A percentile compares a stretch with the other conserved stretches of the same genome.
Conservation (phyloP, 805 yeast genomes). For the Ogataea wickerhamii region DNA sequence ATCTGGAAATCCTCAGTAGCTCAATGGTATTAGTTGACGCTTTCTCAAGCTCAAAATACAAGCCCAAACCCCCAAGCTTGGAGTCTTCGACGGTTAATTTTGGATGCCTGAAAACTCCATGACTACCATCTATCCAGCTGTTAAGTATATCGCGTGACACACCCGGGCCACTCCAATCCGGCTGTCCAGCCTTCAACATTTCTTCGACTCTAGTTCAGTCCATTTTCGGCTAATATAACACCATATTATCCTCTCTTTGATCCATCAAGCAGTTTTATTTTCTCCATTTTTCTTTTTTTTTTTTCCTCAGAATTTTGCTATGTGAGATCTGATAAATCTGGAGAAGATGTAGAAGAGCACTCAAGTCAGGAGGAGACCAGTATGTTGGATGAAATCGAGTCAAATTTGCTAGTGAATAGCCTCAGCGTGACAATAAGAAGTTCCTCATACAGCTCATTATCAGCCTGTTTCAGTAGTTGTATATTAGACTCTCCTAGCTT, state of each 20-base stretch:
- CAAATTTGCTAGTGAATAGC: slow-evolving; percentile 67
- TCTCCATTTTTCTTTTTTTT: too few species aligned
- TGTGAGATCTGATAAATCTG: too few species aligned
- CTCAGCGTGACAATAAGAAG: slow-evolving; percentile 57
- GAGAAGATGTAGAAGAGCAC: too few species aligned
- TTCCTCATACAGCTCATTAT: slow-evolving; percentile 59
- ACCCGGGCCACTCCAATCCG: too few species aligned
- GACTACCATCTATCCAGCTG: slow-evolving; percentile 12
- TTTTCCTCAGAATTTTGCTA: too few species aligned
- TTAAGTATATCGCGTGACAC: too few species aligned
- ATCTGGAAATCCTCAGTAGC: slow-evolving; percentile 38
- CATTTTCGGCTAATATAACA: too few species aligned
- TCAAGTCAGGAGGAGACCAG: slow-evolving; percentile 40
- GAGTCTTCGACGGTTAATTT: slow-evolving; percentile 16
- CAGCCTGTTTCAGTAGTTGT: slow-evolving; percentile 43
- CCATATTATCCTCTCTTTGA: too few species aligned
- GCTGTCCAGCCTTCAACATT: too few species aligned
- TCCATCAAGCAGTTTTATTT: too few species aligned
- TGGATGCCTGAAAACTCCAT: neutral
- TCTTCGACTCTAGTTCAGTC: too few species aligned
- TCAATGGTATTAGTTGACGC: slow-evolving; percentile 22
- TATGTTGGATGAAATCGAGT: slow-evolving; percentile 71
- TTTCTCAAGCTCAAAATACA: slow-evolving; percentile 23
- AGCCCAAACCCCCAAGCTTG: slow-evolving; percentile 35
- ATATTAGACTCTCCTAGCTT: slow-evolving; percentile 47